Evolutionary conservation across 177 flowering plant species (phyloP), one percentile per base, ranked within the genome.

Genomic region (Vitis hybrid): DNA sequence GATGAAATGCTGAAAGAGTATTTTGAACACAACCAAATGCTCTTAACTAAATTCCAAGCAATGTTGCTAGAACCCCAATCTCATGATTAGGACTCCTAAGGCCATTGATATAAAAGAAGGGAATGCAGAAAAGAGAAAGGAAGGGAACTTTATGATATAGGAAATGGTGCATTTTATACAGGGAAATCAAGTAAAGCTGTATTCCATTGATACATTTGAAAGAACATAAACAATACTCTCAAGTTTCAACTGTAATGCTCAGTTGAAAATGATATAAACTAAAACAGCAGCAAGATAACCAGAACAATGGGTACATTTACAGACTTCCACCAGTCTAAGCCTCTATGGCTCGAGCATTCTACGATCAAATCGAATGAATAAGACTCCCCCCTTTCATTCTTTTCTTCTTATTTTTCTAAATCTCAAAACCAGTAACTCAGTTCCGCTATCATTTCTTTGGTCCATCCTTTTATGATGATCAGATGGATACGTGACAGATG

Each of bases 351-450:
- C 46, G 1, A 41, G 35, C 18, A 35, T 62, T 12, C 51, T 35
- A 62, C 21, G 17, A 62, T 62, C 50, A n/a, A 62, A 30, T 62
- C 14, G 12, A n/a, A 27, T 27, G 8, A 20, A 18, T 32, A 62
- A 9, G 17, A 12, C 46, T 41, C 17, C 57, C 57, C 57, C 17
- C 15, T 62, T 41, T 15, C 64, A 10, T 58, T 41, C 51, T 15
- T 62, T 54, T 54, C 17, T 41, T 62, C 51, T 62, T 62, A 35
- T 54, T 54, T 54, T 41, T 62, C 51, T 41, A 41, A 35, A 30
- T 41, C 7, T 46, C 61, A 58, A 58, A 27, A 4, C 21, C 11
- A 60, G 6, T 27, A 35, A 60, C 63, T 60, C 13, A 60, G 27
- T 60, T 27, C 14, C 6, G 41, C 30, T 60, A 21, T 27, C 51